Base-by-base conservation (phyloP, 192 early-diverging fungal genomes). In the Mortierella hygrophila region DNA sequence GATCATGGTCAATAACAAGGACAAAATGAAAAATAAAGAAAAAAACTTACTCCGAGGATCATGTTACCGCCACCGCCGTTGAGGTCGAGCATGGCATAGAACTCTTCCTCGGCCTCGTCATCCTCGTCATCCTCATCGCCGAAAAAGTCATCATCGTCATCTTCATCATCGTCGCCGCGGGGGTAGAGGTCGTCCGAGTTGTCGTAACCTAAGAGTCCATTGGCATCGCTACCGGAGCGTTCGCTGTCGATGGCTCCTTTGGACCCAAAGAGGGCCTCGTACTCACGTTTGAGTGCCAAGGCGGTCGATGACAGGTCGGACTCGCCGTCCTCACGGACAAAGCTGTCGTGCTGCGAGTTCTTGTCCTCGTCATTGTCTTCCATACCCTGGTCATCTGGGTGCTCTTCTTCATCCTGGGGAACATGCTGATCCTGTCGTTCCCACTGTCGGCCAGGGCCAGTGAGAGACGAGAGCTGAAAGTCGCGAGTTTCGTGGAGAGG, bases 21-120 rank as follows among this genome's bases (percentile, higher is more conserved):
- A 44, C 29, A 46, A n/a, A 18, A 3, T 35, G 35, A 26, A 15
- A 32, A 47, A 75, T 81, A 44, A 6, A 60, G 21, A 18, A 0
- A 26, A 26, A 23, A 32, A 47, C 83, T 81, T 80, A 86, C 83
- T 29, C 83, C 83, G 10, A 86, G 57, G 44, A 86, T 86, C 83
- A 86, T 80, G 42, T 84, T 84, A 71, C 78, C 79, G 47, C 70
- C 70, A 46, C 70, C 83, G 60, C 83, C 83, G 55, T 86, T 86
- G 55, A 86, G 26, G 29, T 86, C 83, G 20, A 77, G 55, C 83
- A 86, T 80, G 35, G 79, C 83, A 65, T 86, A 86, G n/a, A 74
- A 80, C 38, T 80, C 75, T 23, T 86, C 83, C 47, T 86, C 83
- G 7, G 23, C n/a, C n/a, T 57, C 55, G 6, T 57, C 55, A 4